Conservation (phyloP, 1,284 basidiomycete species). For the Ustilago cynodontis region DNA sequence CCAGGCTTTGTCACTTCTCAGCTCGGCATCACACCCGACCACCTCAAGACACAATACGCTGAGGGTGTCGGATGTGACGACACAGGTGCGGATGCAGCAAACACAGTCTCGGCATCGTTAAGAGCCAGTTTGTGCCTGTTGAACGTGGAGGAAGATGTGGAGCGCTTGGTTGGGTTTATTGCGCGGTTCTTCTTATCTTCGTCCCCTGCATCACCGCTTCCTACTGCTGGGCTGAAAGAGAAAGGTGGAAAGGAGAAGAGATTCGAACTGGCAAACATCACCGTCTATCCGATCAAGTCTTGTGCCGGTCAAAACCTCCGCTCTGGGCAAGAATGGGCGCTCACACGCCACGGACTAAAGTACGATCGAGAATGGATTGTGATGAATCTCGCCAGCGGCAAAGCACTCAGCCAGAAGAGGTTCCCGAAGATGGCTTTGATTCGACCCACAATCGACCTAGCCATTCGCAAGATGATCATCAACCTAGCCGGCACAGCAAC, state of each 20-base stretch:
- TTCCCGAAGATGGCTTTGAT: constrained; percentile 56
- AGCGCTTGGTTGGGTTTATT: constrained; percentile 47
- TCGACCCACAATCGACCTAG: constrained; percentile 38
- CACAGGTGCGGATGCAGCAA: constrained; percentile 16
- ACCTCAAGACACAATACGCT: constrained; percentile 49
- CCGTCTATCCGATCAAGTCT: constrained; percentile 59
- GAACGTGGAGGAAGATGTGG: constrained; percentile 52
- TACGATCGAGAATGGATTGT: constrained; percentile 59
- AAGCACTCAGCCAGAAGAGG: constrained; percentile 54
- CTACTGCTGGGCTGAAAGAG: neutral
- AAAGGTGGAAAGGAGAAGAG: neutral
- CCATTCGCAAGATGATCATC: constrained; percentile 22
- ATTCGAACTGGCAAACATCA: constrained; percentile 38
- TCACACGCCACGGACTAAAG: constrained; percentile 49
- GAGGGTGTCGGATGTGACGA: constrained; percentile 56
- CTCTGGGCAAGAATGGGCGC: constrained; percentile 27
- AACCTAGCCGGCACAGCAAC: constrained; percentile 8
- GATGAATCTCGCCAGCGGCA: constrained; percentile 46
- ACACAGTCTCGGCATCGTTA: constrained; percentile 21
- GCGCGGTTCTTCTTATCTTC: constrained; percentile 42
- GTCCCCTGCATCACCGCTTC: neutral
- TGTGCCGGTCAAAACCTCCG: constrained; percentile 49
- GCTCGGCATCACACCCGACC: constrained; percentile 32
- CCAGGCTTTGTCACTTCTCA: constrained; percentile 50
- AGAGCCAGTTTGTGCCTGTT: constrained; percentile 51